phyloP scores from a whole-genome alignment of 2,329 filamentous ascomycete species.

The Talaromyces islandicus region DNA sequence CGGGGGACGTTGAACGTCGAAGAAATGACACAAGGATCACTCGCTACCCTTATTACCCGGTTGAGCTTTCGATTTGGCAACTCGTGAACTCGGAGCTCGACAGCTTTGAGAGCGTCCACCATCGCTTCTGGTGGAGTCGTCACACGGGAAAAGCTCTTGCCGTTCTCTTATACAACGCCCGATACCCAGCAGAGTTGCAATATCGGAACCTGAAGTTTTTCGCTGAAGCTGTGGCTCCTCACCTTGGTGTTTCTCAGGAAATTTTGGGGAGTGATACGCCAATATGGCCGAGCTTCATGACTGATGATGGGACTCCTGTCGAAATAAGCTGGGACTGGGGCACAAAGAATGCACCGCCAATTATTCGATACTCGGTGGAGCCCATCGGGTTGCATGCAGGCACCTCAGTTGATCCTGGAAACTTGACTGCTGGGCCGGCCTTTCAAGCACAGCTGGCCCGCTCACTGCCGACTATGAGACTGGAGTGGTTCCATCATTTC shows the following conservation, averaged over 20 bases:
- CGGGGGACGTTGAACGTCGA: neutral
- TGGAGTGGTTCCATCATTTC: neutral
- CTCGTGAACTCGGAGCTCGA: neutral
- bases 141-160: neutral
- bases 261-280: neutral
- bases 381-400: slow-evolving; percentile 25
- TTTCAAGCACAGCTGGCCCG: neutral
- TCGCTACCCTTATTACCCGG: neutral
- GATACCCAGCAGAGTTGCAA: neutral
- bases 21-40: neutral
- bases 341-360: slow-evolving; percentile 6
- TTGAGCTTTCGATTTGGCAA: neutral
- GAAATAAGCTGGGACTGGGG: slow-evolving; percentile 35
- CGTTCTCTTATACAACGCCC: neutral
- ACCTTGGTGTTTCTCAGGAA: neutral
- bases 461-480: neutral
- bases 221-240: neutral
- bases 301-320: slow-evolving; percentile 32
- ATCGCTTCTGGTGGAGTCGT: neutral
- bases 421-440: neutral
- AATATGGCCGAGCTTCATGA: slow-evolving; percentile 36
- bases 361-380: slow-evolving; percentile 28
- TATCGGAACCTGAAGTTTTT: neutral
- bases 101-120: neutral
- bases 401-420: slow-evolving; percentile 17